phyloP scores from a whole-genome alignment of 2,329 filamentous ascomycete genomes.

The Ophioceras dolichostomum region DNA sequence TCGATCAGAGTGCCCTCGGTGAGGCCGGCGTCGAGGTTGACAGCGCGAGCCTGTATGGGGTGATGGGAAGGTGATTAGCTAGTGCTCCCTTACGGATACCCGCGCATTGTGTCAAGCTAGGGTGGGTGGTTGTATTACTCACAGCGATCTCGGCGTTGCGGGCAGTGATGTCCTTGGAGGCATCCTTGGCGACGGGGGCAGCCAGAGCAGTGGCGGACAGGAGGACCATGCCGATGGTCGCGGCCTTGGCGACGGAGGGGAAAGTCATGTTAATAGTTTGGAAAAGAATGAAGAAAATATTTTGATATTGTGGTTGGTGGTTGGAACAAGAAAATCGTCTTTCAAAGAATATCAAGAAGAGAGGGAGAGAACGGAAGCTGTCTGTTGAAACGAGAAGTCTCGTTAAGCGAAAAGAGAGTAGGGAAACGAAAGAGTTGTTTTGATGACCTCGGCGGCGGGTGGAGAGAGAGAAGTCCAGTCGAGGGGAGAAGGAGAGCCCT shows the following conservation, averaged over 20 bases:
- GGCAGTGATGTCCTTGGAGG: background rate
- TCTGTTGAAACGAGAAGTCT: no score
- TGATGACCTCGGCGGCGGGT: no score
- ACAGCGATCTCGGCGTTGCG: conserved; percentile 1
- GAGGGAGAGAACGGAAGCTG: no score
- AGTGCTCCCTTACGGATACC: background rate
- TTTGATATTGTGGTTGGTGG: background rate
- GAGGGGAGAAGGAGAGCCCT: no score
- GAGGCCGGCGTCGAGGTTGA: background rate
- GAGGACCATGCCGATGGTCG: conserved; percentile 1
- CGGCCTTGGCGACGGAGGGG: conserved; percentile 1
- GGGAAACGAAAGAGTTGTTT: no score
- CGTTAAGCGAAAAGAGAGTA: no score
- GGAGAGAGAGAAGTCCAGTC: no score
- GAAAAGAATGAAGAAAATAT: no score
- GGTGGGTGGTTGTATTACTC: background rate
- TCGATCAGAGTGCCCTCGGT: no score
- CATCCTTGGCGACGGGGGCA: background rate
- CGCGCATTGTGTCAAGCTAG: background rate
- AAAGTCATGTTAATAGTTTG: no score
- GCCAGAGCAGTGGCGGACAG: background rate
- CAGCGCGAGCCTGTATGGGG: background rate
- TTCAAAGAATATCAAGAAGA: no score
- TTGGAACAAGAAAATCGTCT: no score
- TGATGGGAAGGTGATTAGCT: background rate